Evolutionary conservation across 106 monocot species (phyloP).

Genomic region (Xerophyta viscosa): DNA sequence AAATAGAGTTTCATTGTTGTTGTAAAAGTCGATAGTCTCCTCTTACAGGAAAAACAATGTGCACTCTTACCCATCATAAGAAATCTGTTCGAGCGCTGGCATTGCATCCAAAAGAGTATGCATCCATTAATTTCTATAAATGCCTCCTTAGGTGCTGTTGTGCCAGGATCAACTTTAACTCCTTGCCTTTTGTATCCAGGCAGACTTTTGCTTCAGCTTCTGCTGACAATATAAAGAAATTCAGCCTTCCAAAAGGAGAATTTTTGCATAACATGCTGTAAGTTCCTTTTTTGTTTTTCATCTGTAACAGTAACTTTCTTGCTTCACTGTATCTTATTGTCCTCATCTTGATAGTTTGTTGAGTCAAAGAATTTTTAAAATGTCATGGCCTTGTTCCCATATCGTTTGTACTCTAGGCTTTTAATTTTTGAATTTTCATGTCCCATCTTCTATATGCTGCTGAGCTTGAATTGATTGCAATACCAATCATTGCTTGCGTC

Average conservation of each 20-base stretch:
- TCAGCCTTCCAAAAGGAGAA: slow-evolving; percentile 90
- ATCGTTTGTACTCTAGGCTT: too few species aligned
- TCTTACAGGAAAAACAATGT: slow-evolving; percentile 78
- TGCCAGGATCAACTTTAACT: too few species aligned
- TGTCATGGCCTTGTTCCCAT: too few species aligned
- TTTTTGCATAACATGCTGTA: slow-evolving; percentile 99
- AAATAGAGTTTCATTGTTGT: neutral
- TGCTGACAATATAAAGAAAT: slow-evolving; percentile 96
- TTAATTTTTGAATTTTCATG: too few species aligned
- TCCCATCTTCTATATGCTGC: too few species aligned
- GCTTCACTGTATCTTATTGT: too few species aligned
- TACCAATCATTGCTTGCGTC: too few species aligned
- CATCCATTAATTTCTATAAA: neutral
- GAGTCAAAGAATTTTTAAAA: too few species aligned
- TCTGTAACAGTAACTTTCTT: too few species aligned
- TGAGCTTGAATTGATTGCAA: too few species aligned
- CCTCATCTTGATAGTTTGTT: too few species aligned
- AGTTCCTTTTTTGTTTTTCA: too few species aligned
- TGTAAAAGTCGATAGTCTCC: neutral
- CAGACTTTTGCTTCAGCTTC: slow-evolving; percentile 90
- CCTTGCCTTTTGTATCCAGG: slow-evolving; percentile 30
- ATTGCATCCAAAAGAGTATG: slow-evolving; percentile 88
- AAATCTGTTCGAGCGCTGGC: slow-evolving; percentile 95
- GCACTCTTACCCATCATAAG: slow-evolving; percentile 92
- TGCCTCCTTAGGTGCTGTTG: neutral